Evolutionary conservation across 345 rosid species (phyloP), one percentile per base, ranked within the genome.

Genomic region (Mangifera indica): DNA sequence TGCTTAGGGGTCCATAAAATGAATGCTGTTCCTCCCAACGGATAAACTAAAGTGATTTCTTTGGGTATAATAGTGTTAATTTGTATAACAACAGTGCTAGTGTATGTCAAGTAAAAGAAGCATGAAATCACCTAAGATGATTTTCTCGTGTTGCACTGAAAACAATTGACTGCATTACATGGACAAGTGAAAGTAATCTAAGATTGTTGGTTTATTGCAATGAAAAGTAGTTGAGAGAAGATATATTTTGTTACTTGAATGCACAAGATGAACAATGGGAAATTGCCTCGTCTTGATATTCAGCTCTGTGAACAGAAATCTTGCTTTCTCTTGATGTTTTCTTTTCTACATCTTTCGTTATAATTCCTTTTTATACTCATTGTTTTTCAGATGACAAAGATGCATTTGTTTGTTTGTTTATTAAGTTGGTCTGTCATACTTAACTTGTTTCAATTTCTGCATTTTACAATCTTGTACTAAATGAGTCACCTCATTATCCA

Each of bases 361-460:
- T 37, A 20, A 37, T 51, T 76, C 24, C 29, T 42, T 64, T 75
- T 76, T 64, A 9, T 18, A 22, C 7, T n/a, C 53, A 2, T 15
- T 52, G 55, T 14, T 61, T 67, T 37, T 59, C 10, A 56, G 25
- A 10, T 21, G 40, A 66, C 14, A 11, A 21, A 66, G 14, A 24
- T n/a, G 21, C 14, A 20, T 3, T 12, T n/a, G 40, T 46, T 34
- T 37, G 58, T 25, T 53, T 52, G 64, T 66, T 29, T 70, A 17
- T 51, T 32, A 69, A 49, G 25, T 48, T 51, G 45, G n/a, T 48
- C 26, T 25, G 20, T 22, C 24, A 25, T 25, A 4, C 42, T 72
- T 1, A 17, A 20, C 22, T 54, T 29, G 4, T 71, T 66, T 24
- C 25, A 22, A 21, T n/a, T 71, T 75, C 44, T 54, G 22, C 18